phyloP scores from a whole-genome alignment of 176 grass and related monocot genomes.

The Urochloa ruziziensis region DNA sequence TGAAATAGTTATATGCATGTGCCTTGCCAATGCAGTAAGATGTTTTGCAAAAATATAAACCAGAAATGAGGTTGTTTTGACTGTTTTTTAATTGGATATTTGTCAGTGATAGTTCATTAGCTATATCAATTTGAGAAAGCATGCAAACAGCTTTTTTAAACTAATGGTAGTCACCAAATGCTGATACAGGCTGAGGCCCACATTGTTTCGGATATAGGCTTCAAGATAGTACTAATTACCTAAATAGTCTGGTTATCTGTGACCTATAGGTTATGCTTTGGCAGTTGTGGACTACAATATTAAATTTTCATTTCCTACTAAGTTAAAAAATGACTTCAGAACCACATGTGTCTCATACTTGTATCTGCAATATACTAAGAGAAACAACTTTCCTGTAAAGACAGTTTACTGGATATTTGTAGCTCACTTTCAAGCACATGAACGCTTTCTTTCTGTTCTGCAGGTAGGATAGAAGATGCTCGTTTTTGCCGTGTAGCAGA shows the following conservation, averaged over 20 bases:
- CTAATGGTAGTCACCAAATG: conserved; percentile 16
- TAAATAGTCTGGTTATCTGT: not conserved
- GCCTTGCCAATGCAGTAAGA: not conserved
- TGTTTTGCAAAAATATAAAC: not conserved
- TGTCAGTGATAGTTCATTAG: not conserved
- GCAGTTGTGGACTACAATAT: not conserved
- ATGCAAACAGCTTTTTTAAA: not conserved
- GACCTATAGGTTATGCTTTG: not conserved
- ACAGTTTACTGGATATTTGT: not conserved
- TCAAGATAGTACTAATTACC: too few species aligned
- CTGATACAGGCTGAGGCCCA: conserved; percentile 1
- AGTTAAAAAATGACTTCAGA: not conserved
- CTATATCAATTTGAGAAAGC: not conserved
- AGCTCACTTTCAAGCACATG: not conserved
- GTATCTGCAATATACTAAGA: not conserved
- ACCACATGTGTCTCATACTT: not conserved
- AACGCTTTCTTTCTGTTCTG: conserved; percentile 14
- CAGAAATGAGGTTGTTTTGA: not conserved
- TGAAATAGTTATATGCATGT: not conserved
- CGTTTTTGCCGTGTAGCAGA: conserved; percentile 41
- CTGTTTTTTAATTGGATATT: not conserved
- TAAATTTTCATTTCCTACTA: not conserved
- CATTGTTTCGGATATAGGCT: not conserved
- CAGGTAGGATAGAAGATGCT: conserved; percentile 46
- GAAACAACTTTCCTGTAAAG: not conserved